Evolutionary conservation across 1,139 yeast species (phyloP).

Genomic region (Kodamaea sp.): DNA sequence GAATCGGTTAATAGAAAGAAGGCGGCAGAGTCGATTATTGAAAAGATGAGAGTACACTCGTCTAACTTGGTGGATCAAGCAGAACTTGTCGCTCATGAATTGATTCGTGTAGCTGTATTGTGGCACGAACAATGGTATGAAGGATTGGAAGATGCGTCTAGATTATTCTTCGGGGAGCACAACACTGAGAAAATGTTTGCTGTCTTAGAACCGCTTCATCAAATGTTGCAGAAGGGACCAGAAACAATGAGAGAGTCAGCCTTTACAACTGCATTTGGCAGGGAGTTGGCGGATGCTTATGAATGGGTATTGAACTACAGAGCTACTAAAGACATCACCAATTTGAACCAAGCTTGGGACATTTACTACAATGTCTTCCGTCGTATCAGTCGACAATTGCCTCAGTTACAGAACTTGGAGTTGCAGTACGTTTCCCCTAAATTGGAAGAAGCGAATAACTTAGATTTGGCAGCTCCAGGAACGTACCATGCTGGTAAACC

Average conservation of each 20-base stretch:
- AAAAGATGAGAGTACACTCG: slow-evolving; percentile 88
- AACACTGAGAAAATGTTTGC: slow-evolving; percentile 94
- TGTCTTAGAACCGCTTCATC: slow-evolving; percentile 86
- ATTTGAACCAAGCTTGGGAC: slow-evolving; percentile 97
- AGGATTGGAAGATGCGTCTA: slow-evolving; percentile 94
- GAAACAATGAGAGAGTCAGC: slow-evolving; percentile 92
- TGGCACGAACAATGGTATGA: slow-evolving; percentile 99
- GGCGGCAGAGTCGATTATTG: slow-evolving; percentile 90
- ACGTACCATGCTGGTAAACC: slow-evolving; percentile 87
- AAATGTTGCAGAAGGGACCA: slow-evolving; percentile 80
- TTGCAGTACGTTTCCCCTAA: slow-evolving; percentile 93
- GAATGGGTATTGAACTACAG: slow-evolving; percentile 90
- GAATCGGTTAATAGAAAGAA: slow-evolving; percentile 86
- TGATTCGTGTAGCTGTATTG: slow-evolving; percentile 89
- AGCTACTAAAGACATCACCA: slow-evolving; percentile 81
- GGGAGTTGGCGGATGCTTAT: slow-evolving; percentile 89
- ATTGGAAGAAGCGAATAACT: slow-evolving; percentile 71
- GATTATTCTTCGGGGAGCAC: slow-evolving; percentile 91
- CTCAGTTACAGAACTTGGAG: slow-evolving; percentile 83
- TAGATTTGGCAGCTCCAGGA: slow-evolving; percentile 92
- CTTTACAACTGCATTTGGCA: slow-evolving; percentile 89
- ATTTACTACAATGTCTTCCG: slow-evolving; percentile 92
- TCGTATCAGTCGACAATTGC: slow-evolving; percentile 84
- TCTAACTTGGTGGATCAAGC: slow-evolving; percentile 87
- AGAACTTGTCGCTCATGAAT: slow-evolving; percentile 88